phyloP scores from a whole-genome alignment of 2,329 filamentous ascomycete genomes.

The Penicillium sp. region DNA sequence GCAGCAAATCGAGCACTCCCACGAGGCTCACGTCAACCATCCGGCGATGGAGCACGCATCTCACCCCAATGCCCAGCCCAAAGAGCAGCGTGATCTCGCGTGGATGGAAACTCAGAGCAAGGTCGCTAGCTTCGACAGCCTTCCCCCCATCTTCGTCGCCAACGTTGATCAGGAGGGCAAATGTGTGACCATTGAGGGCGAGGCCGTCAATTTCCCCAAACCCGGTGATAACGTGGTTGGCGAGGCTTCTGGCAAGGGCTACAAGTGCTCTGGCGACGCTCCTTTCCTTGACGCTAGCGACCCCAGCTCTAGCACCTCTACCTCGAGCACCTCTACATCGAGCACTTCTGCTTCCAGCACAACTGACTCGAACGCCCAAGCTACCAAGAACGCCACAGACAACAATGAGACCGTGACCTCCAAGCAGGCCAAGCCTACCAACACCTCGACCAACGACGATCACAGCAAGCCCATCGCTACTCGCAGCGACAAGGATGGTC shows the following conservation, averaged over 20 bases:
- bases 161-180: slow-evolving; percentile 56
- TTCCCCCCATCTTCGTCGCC: slow-evolving; percentile 69
- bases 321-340: background rate
- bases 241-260: slow-evolving; percentile 34
- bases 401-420: background rate
- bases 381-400: background rate
- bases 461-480: slow-evolving; percentile 16
- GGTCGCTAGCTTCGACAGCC: slow-evolving; percentile 47
- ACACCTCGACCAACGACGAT: slow-evolving; percentile 15
- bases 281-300: slow-evolving; percentile 27
- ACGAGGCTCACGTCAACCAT: slow-evolving; percentile 1
- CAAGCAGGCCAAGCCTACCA: background rate
- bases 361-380: slow-evolving; percentile 5
- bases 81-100: slow-evolving; percentile 1
- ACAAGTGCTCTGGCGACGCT: slow-evolving; percentile 31
- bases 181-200: slow-evolving; percentile 58
- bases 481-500: slow-evolving; percentile 4
- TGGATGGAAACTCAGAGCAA: background rate
- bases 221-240: slow-evolving; percentile 58
- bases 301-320: background rate
- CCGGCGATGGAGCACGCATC: slow-evolving; percentile 4
- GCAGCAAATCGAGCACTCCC: slow-evolving; percentile 1
- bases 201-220: slow-evolving; percentile 63
- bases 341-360: slow-evolving; percentile 8
- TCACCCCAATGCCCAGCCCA: background rate